Conservation (phyloP, 176 grass and related monocot species). For the Juncus inflexus region DNA sequence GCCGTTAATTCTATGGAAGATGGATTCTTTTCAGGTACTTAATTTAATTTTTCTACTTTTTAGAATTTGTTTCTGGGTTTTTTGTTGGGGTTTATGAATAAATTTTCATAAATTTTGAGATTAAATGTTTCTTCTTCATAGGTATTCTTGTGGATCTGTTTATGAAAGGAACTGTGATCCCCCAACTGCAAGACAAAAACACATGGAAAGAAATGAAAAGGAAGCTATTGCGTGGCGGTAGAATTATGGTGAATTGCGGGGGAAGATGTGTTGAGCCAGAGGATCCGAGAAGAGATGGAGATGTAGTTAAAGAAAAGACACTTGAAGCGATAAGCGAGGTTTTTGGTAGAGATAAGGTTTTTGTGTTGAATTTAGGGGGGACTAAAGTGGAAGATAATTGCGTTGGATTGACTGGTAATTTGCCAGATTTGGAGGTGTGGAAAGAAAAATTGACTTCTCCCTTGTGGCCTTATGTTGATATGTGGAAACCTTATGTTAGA, state of each 20-base stretch:
- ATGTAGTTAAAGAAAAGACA: conserved; percentile 56
- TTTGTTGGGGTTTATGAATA: too few relatives aligned
- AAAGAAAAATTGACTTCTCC: conserved; percentile 44
- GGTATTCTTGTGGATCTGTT: conserved; percentile 68
- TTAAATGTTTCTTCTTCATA: neutral
- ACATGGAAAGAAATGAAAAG: conserved; percentile 42
- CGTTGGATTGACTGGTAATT: conserved; percentile 44
- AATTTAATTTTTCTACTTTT: too few relatives aligned
- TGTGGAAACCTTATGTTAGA: conserved; percentile 38
- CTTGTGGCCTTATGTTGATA: conserved; percentile 39
- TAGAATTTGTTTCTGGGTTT: too few relatives aligned
- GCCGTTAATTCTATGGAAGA: conserved; percentile 22
- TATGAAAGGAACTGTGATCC: conserved; percentile 61
- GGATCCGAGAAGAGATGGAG: conserved; percentile 45
- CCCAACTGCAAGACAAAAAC: conserved; percentile 52
- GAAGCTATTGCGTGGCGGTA: conserved; percentile 36
- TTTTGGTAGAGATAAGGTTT: conserved; percentile 47
- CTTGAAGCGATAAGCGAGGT: conserved; percentile 39
- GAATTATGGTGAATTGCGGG: conserved; percentile 79
- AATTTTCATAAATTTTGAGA: too few relatives aligned
- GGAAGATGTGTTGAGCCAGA: conserved; percentile 74
- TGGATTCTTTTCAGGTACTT: conserved; percentile 46
- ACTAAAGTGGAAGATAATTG: conserved; percentile 43
- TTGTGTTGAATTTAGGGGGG: conserved; percentile 39
- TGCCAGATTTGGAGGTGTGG: conserved; percentile 39